These are phyloP conservation scores for Solanum infundibuliforme DNA, from an alignment of 257 asterid genomes.

Conservation along the genomic window DNA sequence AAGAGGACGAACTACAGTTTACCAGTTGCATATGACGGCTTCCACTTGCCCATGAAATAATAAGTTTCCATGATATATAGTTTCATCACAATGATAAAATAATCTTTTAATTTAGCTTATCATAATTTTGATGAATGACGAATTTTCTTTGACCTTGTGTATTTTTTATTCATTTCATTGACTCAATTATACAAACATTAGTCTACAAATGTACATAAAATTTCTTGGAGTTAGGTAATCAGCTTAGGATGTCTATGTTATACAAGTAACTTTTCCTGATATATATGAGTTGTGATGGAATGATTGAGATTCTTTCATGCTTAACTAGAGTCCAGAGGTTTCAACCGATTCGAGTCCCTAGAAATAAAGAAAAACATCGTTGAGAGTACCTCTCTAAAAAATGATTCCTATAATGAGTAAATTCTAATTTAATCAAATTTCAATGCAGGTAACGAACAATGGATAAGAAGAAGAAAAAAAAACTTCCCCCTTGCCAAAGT, in stretches of 20 bases:
- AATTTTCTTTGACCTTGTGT: not conserved
- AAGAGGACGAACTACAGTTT: not conserved
- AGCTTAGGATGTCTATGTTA: not conserved
- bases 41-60: not conserved
- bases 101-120: not conserved
- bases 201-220: not conserved
- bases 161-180: not conserved
- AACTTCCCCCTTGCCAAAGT: not conserved
- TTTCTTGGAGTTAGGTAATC: not conserved
- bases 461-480: fast-evolving
- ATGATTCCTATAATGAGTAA: fast-evolving
- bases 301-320: not conserved
- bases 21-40: not conserved
- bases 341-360: fast-evolving
- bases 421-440: not conserved
- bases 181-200: not conserved
- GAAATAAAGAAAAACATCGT: not conserved
- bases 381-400: fast-evolving
- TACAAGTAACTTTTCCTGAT: not conserved
- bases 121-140: not conserved
- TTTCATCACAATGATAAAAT: not conserved
- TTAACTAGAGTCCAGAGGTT: not conserved
- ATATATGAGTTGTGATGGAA: not conserved
- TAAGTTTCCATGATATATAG: not conserved
- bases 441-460: fast-evolving